Conservation (phyloP, 1,284 basidiomycete genomes). For the Heterobasidion irregulare region DNA sequence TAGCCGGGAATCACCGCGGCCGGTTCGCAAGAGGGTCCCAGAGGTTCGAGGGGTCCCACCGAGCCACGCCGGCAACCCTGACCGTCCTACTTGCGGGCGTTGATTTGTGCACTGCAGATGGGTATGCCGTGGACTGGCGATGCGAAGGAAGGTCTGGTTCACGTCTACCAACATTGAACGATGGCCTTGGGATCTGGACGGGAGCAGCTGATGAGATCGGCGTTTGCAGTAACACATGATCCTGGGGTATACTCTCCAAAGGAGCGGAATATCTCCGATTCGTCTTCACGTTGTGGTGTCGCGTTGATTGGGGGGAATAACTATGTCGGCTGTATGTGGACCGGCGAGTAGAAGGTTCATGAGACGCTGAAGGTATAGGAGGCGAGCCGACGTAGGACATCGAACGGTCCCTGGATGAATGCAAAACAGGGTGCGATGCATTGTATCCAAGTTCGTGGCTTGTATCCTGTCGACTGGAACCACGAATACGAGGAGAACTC, state of each 20-base stretch:
- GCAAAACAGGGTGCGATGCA: not conserved
- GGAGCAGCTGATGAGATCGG: not conserved
- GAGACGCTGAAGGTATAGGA: not conserved
- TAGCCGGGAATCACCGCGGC: not conserved
- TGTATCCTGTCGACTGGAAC: too few species aligned
- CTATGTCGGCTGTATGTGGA: not conserved
- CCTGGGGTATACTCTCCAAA: not conserved
- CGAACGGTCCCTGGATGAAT: not conserved
- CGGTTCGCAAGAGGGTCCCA: not conserved
- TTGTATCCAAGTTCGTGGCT: not conserved
- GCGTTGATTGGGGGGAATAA: not conserved
- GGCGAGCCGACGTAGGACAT: too few species aligned
- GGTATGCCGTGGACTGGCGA: too few species aligned
- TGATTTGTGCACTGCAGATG: too few species aligned
- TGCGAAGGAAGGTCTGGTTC: not conserved
- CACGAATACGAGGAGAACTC: too few species aligned
- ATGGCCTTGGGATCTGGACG: not conserved
- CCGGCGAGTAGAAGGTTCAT: too few species aligned
- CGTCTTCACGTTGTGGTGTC: not conserved
- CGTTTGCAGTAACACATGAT: not conserved
- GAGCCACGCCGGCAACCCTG: too few species aligned
- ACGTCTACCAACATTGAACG: not conserved
- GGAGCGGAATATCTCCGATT: not conserved
- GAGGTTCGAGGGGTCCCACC: not conserved
- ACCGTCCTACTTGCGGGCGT: not conserved